Base-by-base conservation (phyloP, 139 green algal genomes). In the Chlamydomonas sp. region DNA sequence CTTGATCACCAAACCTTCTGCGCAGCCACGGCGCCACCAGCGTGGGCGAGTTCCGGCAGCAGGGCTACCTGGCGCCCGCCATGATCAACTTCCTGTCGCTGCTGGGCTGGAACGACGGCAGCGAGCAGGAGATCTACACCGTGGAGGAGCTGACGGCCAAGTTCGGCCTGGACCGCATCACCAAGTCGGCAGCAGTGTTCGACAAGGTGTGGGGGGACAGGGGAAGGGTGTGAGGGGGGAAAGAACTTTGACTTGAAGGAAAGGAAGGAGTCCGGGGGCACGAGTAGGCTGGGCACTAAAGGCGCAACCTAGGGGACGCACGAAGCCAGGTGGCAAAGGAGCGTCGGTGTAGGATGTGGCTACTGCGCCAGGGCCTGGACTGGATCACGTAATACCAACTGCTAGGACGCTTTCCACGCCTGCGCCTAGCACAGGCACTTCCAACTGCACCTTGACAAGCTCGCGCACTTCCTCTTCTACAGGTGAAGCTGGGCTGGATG, bases 71-170 rank as follows among this genome's bases (percentile, higher is more conserved):
- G 71, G 89, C 96, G 4, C 89, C 91, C 17, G 98, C 98, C 79
- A 99, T 99, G 96, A 78, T 99, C 64, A 99, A 99, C 94, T 99
- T 96, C 94, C 94, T 99, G 59, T 94, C 96, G 1, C 95, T 99
- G 73, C 95, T 99, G 77, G 98, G 98, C 83, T 99, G 98, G 98
- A 99, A 99, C 91, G 98, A 99, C 85, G 98, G 98, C 87, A 98
- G 96, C 3, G 98, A 99, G 95, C 93, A 99, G 91, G 97, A 99
- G 90, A 97, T 99, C 82, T 99, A 95, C 93, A 93, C 90, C 61
- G 83, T 92, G 63, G 86, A 95, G n/a, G 94, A 97, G 89, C 89
- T 98, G 64, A 85, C 91, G 72, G 63, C 92, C 4, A 93, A 93
- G 49, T 99, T 99, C 85, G 90, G 85, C 5, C 80, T 99, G 57